phyloP scores from a whole-genome alignment of 2,329 filamentous ascomycete genomes.

The Fusarium phyllophilum region DNA sequence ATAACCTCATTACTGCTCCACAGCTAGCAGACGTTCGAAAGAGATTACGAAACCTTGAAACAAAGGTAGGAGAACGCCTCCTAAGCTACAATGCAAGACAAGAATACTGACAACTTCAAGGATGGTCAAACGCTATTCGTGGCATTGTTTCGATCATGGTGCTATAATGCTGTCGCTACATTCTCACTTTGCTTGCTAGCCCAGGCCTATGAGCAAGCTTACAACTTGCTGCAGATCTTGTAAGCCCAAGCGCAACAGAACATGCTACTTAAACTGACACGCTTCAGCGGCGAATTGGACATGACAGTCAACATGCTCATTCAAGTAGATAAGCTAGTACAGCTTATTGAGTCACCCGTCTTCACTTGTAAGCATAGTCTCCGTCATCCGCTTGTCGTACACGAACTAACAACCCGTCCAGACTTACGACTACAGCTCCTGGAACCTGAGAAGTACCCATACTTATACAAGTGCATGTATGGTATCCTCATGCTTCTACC shows the following conservation, averaged over 20 bases:
- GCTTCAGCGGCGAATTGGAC: conserved; percentile 86
- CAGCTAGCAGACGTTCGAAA: conserved; percentile 92
- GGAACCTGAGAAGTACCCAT: conserved; percentile 93
- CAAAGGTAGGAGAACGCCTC: conserved; percentile 63
- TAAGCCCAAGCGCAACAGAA: conserved; percentile 53
- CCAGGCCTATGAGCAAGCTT: conserved; percentile 97
- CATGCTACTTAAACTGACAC: not conserved
- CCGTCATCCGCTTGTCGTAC: not conserved
- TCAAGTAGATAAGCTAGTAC: conserved; percentile 97
- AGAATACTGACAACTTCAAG: conserved; percentile 52
- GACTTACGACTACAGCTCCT: conserved; percentile 94
- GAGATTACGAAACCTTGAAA: conserved; percentile 88
- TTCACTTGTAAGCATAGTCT: conserved; percentile 83
- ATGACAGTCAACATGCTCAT: conserved; percentile 99
- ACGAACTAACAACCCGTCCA: conserved; percentile 48
- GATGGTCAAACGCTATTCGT: conserved; percentile 97
- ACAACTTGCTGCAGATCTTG: conserved; percentile 96
- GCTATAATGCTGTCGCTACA: conserved; percentile 96
- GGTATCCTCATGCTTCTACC: conserved; percentile 98
- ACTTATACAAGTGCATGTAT: conserved; percentile 97
- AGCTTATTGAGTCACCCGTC: conserved; percentile 94
- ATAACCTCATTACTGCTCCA: conserved; percentile 97
- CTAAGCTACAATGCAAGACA: not conserved
- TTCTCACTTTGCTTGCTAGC: conserved; percentile 96
- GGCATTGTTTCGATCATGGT: conserved; percentile 94